Conservation (phyloP, 2,329 filamentous ascomycete species). For the Periconia sp. region DNA sequence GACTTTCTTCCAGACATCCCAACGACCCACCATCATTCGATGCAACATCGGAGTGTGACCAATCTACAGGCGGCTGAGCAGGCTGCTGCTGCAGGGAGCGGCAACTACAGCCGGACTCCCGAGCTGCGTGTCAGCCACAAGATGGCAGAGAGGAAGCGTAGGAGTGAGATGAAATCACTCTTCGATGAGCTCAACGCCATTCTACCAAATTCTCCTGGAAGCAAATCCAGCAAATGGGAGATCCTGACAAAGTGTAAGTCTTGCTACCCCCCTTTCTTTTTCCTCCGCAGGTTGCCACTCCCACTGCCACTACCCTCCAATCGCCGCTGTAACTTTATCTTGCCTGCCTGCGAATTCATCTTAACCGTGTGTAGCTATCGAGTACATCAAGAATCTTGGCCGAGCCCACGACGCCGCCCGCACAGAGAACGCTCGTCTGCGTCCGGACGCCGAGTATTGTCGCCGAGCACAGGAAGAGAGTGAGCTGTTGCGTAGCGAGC, state of each 20-base stretch:
- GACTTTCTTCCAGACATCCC: slow-evolving; percentile 44
- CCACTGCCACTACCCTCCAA: too few species aligned
- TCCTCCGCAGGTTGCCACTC: too few species aligned
- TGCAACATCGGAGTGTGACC: slow-evolving; percentile 75
- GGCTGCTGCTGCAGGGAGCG: slow-evolving; percentile 60
- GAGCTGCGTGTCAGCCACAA: slow-evolving; percentile 85
- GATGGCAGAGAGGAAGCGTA: slow-evolving; percentile 79
- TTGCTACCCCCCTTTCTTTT: too few species aligned
- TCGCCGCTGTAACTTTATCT: too few species aligned
- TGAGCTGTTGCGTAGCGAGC: slow-evolving; percentile 53
- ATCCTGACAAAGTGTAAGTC: slow-evolving; percentile 80
- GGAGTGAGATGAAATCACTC: slow-evolving; percentile 87
- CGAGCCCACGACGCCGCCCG: slow-evolving; percentile 47
- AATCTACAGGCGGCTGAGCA: slow-evolving; percentile 69
- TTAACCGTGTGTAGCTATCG: slow-evolving; percentile 55
- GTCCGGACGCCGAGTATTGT: slow-evolving; percentile 52
- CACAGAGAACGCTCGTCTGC: slow-evolving; percentile 49
- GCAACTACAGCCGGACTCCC: slow-evolving; percentile 82
- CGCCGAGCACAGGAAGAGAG: slow-evolving; percentile 55
- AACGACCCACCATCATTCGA: slow-evolving; percentile 73
- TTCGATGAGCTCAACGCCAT: slow-evolving; percentile 81
- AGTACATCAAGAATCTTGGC: slow-evolving; percentile 53
- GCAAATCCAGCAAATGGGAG: slow-evolving; percentile 90
- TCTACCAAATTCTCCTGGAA: slow-evolving; percentile 80
- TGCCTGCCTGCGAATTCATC: too few species aligned